These are phyloP conservation scores for Cystoisospora suis DNA, from an alignment of 169 alveolate genomes.

Conservation along the genomic window DNA sequence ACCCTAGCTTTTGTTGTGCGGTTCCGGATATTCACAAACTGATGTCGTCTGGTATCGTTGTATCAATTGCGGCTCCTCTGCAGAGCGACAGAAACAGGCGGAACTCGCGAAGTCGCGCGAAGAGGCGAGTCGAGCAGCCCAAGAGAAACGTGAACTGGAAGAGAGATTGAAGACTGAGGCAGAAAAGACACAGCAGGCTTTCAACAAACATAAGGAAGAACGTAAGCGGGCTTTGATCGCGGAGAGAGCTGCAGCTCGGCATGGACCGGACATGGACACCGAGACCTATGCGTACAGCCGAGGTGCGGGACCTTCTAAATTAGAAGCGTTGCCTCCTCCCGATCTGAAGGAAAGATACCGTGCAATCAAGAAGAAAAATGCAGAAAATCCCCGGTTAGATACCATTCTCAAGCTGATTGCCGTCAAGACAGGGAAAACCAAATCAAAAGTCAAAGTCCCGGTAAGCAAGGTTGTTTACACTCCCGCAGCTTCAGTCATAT, in stretches of 20 bases:
- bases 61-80: not conserved
- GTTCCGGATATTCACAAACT: too few species aligned
- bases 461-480: too few species aligned
- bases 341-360: not conserved
- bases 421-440: not conserved
- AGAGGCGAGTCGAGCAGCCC: not conserved
- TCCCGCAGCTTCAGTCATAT: too few species aligned
- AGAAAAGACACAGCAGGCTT: not conserved
- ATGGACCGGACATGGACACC: not conserved
- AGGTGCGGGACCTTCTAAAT: not conserved
- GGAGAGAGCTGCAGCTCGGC: not conserved
- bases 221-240: not conserved
- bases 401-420: not conserved
- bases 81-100: not conserved
- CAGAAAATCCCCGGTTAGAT: not conserved
- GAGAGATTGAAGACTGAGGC: not conserved
- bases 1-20: too few species aligned
- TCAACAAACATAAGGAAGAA: not conserved
- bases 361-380: not conserved
- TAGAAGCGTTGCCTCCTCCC: not conserved
- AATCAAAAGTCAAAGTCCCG: not conserved
- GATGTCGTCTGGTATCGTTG: too few species aligned
- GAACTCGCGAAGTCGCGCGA: conserved; percentile 18
- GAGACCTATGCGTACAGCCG: too few species aligned
- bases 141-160: not conserved